Base-by-base conservation (phyloP, 2,329 filamentous ascomycete species). In the Botrytis hyacinthi region DNA sequence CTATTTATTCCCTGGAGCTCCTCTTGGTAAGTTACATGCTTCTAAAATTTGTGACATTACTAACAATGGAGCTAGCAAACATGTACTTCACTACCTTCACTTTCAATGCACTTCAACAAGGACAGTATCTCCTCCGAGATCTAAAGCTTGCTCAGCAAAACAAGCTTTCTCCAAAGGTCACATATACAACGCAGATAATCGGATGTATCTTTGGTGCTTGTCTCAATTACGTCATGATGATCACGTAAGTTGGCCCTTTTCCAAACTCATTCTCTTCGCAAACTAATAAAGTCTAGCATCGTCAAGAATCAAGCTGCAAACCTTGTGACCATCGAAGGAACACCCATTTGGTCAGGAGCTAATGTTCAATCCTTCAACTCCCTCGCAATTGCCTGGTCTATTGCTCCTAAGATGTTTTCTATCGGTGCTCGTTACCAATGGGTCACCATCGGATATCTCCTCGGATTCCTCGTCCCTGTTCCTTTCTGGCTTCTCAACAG, bases 11-110 rank as follows among this genome's bases (percentile, higher is more conserved):
- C 77, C 76, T 14, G 91, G 91, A 42, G 87, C 86, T 7, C 91
- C 91, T 6, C 84, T 93, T 75, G 72, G 68, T 73, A 67, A 60
- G 71, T 29, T 32, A n/a, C 29, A 70, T 46, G 46, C 12, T 32
- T 6, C 32, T 6, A 5, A 35, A 32, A 40, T 48, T 18, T 44
- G 29, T 42, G 4, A 7, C 44, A 48, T 26, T 26, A 20, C 35
- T 62, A 22, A 66, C 67, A 42, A 12, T 35, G 18, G n/a, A 35
- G 35, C 4, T 16, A 71, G 90, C 90, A 65, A 91, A 92, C 86
- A 93, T 77, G 74, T 87, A 93, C 84, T 93, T 93, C 84, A 93
- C 92, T 81, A 91, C 90, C 75, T 93, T 91, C 78, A 89, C 89
- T 70, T 85, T 84, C 77, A 85, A 86, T 79, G 80, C 84, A 66